These are phyloP conservation scores for Withania somnifera DNA, from an alignment of 305 asterid genomes.

Conservation along the genomic window DNA sequence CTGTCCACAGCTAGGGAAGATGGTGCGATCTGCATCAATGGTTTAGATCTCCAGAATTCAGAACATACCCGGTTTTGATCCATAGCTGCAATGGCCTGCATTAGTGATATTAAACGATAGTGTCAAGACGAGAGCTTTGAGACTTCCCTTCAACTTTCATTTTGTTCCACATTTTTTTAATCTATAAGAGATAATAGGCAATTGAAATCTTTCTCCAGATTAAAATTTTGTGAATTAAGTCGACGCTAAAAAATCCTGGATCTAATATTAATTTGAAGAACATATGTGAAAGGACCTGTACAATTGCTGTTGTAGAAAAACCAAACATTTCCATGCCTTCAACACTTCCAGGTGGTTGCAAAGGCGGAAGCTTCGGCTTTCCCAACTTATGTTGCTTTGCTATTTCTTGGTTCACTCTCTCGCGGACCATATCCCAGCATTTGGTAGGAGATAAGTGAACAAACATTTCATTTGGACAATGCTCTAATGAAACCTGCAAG, in stretches of 20 bases:
- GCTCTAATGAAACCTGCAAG: slow-evolving; percentile 71
- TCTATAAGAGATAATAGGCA: neutral
- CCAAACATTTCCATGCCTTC: slow-evolving; percentile 99
- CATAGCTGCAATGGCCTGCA: slow-evolving; percentile 71
- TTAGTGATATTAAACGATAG: neutral
- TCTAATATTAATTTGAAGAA: neutral
- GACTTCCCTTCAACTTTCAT: neutral
- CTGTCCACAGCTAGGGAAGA: slow-evolving; percentile 19
- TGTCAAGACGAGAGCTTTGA: neutral
- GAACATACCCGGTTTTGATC: slow-evolving; percentile 48
- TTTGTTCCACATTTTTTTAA: neutral
- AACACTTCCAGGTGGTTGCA: slow-evolving; percentile 96
- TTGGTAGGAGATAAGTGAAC: slow-evolving; percentile 54
- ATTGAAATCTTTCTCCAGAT: neutral
- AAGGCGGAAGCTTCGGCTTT: slow-evolving; percentile 62
- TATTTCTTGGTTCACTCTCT: slow-evolving; percentile 81
- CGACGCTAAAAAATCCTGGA: neutral
- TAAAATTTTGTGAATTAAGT: neutral
- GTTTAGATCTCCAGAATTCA: slow-evolving; percentile 80
- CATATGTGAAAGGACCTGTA: slow-evolving; percentile 39
- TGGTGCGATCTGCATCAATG: slow-evolving; percentile 40
- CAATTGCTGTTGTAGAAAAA: slow-evolving; percentile 74
- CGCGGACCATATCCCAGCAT: slow-evolving; percentile 97
- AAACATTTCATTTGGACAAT: slow-evolving; percentile 68
- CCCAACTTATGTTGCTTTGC: slow-evolving; percentile 72